These are phyloP conservation scores for Cicer cuneatum DNA, from an alignment of 306 rosid genomes.

Conservation along the genomic window DNA sequence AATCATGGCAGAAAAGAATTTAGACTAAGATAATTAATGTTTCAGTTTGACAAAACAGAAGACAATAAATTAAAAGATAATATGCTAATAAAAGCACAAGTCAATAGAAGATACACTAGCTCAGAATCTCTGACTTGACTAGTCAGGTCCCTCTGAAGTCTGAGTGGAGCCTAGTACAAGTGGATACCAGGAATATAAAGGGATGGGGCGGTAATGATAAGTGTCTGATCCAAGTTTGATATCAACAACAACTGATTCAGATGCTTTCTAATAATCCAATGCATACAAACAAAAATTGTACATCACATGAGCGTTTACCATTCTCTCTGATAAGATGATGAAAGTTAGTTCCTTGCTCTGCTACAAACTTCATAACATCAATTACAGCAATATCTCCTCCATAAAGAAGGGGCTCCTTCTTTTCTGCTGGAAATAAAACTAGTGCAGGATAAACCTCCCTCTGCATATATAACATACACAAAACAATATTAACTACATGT, in stretches of 20 bases:
- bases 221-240: conserved; percentile 23
- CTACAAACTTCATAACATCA: conserved; percentile 73
- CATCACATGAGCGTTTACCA: conserved; percentile 55
- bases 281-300: conserved; percentile 8
- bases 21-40: conserved; percentile 15
- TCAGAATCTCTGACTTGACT: conserved; percentile 30
- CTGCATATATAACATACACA: conserved; percentile 61
- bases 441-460: conserved; percentile 85
- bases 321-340: conserved; percentile 63
- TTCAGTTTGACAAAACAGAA: conserved; percentile 19
- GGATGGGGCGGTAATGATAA: not conserved
- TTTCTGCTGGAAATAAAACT: conserved; percentile 83
- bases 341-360: conserved; percentile 71
- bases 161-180: not conserved
- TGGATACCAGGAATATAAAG: conserved; percentile 14
- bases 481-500: conserved; percentile 37
- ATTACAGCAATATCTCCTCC: conserved; percentile 76
- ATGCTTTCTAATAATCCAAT: conserved; percentile 25
- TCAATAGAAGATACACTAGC: conserved; percentile 25
- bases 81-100: conserved; percentile 28
- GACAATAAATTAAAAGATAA: conserved; percentile 23
- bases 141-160: conserved; percentile 24
- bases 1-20: conserved; percentile 43
- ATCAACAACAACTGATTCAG: not conserved
- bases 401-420: conserved; percentile 65